Base-by-base conservation (phyloP, 1,139 yeast species). In the Hyphopichia fennica region DNA sequence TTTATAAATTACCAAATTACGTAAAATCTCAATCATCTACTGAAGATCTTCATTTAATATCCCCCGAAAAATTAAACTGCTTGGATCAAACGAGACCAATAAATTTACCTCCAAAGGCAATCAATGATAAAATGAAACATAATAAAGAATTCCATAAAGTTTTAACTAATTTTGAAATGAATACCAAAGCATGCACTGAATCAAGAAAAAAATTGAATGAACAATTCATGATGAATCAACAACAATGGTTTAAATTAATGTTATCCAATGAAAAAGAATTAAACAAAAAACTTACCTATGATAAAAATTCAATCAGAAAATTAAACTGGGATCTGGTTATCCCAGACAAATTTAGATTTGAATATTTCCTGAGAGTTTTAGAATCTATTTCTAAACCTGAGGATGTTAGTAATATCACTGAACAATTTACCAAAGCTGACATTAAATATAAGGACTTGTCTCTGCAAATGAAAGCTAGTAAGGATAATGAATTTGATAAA, bases 31-130 rank as follows among this genome's bases (percentile, higher is more conserved):
- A 72, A 48, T 60, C 69, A 9, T 69, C 75, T n/a, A 50, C 67
- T 36, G 77, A 72, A 37, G 77, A 72, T 43, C 52, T 72, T 40
- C 61, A 62, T 34, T 57, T 72, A 32, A 61, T 72, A 5, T 70
- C 76, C n/a, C 67, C 65, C 1, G 78, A 72, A 47, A 72, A 72
- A 41, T 57, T 72, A 39, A 62, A 56, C 37, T 53, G 56, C 13
- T 51, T 72, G 18, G 77, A 73, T 51, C 77, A 71, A 51, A 63
- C 75, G 3, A 60, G 79, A 42, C 79, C 79, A 17, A 72, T 72
- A 31, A 67, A 73, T 47, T 56, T 73, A 32, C 79, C 79, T 16
- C 79, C 79, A 0, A 73, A 73, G 46, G 52, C 60, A 14, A 46
- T 48, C 2, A 45, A 45, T 23, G 79, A 73, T 47, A 69, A 63